phyloP scores from a whole-genome alignment of 257 asterid species.

The Solanum pennellii region DNA sequence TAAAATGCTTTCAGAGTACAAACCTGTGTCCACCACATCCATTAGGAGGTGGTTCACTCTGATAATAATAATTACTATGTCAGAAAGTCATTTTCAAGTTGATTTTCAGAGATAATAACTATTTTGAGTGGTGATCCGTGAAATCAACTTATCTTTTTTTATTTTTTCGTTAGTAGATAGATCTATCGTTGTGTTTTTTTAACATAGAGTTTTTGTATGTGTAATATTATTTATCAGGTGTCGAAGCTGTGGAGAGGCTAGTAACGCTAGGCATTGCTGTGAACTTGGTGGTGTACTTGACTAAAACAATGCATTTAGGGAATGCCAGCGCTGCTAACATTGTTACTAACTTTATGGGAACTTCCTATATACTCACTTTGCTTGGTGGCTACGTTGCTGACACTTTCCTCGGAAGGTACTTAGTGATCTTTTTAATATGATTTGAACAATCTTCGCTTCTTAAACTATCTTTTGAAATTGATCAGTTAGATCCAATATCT shows the following conservation, averaged over 20 bases:
- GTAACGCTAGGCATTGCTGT: constrained; percentile 85
- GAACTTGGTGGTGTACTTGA: constrained; percentile 69
- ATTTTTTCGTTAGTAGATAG: background rate
- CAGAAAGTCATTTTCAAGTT: no score
- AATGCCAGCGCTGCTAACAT: constrained; percentile 65
- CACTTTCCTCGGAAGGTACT: constrained; percentile 67
- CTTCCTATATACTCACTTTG: constrained; percentile 70
- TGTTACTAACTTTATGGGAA: constrained; percentile 80
- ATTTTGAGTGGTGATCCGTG: background rate
- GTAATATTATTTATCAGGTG: constrained; percentile 21
- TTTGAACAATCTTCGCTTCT: background rate
- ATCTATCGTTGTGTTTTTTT: background rate
- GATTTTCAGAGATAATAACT: background rate
- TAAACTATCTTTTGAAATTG: background rate
- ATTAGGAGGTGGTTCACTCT: background rate
- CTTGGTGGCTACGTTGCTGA: constrained; percentile 82
- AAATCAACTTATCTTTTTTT: background rate
- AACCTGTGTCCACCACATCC: background rate
- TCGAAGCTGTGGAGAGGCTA: constrained; percentile 63
- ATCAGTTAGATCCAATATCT: no score
- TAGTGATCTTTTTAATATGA: background rate
- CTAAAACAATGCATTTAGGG: constrained; percentile 81
- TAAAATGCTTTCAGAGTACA: background rate
- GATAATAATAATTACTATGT: background rate
- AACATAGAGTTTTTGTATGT: background rate